Percentiles rank a stretch among this genome's conserved stretches.
These are phyloP conservation scores for Cytidiella melzeri DNA, from an alignment of 768 basidiomycete species.

Conservation along the genomic window DNA sequence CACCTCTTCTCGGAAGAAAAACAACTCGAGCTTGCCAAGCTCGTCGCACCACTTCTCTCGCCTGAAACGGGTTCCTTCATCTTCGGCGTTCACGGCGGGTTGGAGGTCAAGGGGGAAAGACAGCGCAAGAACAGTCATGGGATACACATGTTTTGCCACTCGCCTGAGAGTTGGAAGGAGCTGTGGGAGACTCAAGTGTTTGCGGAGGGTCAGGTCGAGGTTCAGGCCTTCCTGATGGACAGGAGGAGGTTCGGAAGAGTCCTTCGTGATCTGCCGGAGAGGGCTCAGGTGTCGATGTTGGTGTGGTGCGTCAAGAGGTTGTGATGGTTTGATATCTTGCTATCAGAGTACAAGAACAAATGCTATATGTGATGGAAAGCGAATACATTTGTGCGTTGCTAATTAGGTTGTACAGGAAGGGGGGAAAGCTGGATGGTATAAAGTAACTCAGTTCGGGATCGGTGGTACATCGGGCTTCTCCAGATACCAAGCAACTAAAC, in stretches of 20 bases:
- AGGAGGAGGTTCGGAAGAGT: constrained; percentile 8
- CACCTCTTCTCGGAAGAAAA: constrained; percentile 37
- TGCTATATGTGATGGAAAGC: too few species aligned
- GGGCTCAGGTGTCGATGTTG: constrained; percentile 9
- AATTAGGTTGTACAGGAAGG: too few species aligned
- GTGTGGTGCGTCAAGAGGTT: constrained; percentile 20
- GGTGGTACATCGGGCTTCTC: too few species aligned
- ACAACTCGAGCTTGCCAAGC: constrained; percentile 37
- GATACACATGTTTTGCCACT: constrained; percentile 28
- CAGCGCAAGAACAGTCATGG: constrained; percentile 10
- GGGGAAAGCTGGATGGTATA: too few species aligned
- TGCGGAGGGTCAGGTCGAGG: constrained; percentile 27
- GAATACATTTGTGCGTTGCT: too few species aligned
- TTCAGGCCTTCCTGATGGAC: constrained; percentile 18
- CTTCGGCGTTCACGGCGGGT: constrained; percentile 37
- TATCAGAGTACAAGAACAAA: too few species aligned
- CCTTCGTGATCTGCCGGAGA: not conserved
- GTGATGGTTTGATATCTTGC: too few species aligned
- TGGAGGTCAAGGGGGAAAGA: constrained; percentile 26
- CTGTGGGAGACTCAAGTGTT: constrained; percentile 35
- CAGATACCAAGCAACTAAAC: too few species aligned
- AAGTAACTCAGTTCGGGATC: too few species aligned
- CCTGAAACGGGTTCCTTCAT: constrained; percentile 39
- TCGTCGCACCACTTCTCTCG: constrained; percentile 37
- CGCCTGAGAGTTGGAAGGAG: constrained; percentile 31